Evolutionary conservation across 139 green algal genomes (phyloP).

Genomic region (Coccomyxa sp.): DNA sequence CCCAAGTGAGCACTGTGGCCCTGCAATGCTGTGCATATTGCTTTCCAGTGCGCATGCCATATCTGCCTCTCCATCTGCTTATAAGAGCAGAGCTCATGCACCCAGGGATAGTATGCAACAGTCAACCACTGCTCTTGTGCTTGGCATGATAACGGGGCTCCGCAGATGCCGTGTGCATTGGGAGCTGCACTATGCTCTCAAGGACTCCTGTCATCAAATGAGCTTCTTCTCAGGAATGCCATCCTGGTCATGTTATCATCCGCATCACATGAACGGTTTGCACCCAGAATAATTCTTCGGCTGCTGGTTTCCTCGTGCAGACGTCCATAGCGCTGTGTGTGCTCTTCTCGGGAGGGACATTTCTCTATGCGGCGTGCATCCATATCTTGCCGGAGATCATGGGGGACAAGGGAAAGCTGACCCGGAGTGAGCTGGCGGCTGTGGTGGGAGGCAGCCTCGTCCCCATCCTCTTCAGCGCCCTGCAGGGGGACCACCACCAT

Average conservation of each 20-base stretch:
- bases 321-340: conserved; percentile 16
- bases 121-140: too few species aligned
- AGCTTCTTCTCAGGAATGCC: too few species aligned
- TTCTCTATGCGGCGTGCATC: conserved; percentile 55
- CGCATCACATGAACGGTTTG: too few species aligned
- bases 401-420: neutral
- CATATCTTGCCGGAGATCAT: conserved; percentile 59
- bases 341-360: conserved; percentile 57
- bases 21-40: neutral
- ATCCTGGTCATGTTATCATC: too few species aligned
- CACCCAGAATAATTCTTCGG: too few species aligned
- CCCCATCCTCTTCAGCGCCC: conserved; percentile 6
- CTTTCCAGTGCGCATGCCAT: neutral
- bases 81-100: too few species aligned
- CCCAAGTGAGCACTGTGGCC: neutral
- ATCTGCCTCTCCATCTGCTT: too few species aligned
- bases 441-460: conserved; percentile 12
- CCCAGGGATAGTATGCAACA: too few species aligned
- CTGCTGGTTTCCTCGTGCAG: neutral
- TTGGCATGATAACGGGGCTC: too few species aligned
- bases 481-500: conserved; percentile 2
- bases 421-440: conserved; percentile 12
- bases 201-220: too few species aligned
- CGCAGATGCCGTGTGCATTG: too few species aligned
- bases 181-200: too few species aligned